Evolutionary conservation across 73 alveolate species (phyloP).

Genomic region (Symbiodinium natans): DNA sequence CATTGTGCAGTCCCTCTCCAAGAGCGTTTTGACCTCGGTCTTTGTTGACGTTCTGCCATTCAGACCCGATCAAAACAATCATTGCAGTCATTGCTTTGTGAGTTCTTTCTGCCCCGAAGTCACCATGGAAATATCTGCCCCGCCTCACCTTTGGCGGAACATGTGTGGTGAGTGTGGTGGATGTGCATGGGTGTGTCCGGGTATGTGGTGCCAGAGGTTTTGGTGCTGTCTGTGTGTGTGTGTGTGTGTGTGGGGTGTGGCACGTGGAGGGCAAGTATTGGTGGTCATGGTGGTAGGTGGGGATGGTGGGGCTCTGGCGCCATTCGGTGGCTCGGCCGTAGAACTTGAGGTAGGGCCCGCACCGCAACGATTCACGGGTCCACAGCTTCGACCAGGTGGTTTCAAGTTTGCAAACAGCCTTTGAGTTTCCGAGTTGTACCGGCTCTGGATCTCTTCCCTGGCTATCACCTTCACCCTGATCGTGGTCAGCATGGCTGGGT

Average conservation of each 20-base stretch:
- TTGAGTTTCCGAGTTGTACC: conserved; percentile 28
- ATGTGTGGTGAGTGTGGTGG: too few species aligned
- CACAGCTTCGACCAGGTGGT: too few species aligned
- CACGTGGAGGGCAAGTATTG: too few species aligned
- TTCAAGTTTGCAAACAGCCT: too few species aligned
- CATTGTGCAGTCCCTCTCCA: conserved; percentile 41
- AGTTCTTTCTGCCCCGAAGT: neutral
- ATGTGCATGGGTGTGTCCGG: too few species aligned
- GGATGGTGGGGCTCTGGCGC: neutral
- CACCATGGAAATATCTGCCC: neutral
- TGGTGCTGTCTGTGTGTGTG: too few species aligned
- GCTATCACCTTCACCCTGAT: conserved; percentile 66
- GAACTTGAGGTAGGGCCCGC: neutral
- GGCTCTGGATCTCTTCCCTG: conserved; percentile 76
- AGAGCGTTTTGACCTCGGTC: conserved; percentile 15
- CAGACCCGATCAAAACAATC: neutral
- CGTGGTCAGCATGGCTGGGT: conserved; percentile 71
- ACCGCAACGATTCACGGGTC: too few species aligned
- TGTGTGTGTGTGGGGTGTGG: too few species aligned
- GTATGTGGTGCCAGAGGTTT: too few species aligned
- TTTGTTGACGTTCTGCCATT: neutral
- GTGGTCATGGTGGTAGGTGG: too few species aligned
- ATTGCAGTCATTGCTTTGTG: too few species aligned
- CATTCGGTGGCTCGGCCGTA: neutral
- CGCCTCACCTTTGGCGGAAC: neutral